These are phyloP conservation scores for Coemansia sp. DNA, from an alignment of 371 early-diverging fungal species.

Conservation along the genomic window DNA sequence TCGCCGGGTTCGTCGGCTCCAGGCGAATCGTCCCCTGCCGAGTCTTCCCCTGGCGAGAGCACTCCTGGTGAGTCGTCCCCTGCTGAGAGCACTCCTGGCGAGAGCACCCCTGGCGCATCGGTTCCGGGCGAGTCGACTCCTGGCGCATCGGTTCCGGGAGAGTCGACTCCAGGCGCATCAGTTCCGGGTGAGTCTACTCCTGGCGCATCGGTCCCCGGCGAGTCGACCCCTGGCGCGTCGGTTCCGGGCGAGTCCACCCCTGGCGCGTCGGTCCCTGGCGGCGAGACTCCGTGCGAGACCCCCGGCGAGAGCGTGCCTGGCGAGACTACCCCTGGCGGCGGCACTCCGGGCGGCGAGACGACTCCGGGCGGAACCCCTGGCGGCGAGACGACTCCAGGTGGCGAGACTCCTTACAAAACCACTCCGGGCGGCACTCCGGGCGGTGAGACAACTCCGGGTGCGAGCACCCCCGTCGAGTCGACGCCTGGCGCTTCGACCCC, in stretches of 20 bases:
- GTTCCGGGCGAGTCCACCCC: conserved; percentile 3
- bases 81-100: conserved; percentile 10
- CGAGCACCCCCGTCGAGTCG: conserved; percentile 1
- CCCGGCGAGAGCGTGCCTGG: conserved; percentile 13
- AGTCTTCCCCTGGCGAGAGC: not conserved
- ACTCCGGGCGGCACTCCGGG: conserved; percentile 2
- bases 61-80: conserved; percentile 5
- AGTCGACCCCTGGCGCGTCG: not conserved
- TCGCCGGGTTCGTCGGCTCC: conserved; percentile 2
- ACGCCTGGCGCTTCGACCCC: conserved; percentile 9
- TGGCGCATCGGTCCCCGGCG: conserved; percentile 9
- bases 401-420: no score
- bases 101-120: not conserved
- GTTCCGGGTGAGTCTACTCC: conserved; percentile 10
- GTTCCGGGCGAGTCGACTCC: conserved; percentile 10
- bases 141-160: conserved; percentile 9
- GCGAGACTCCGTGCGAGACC: conserved; percentile 7
- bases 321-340: conserved; percentile 6
- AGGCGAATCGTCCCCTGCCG: conserved; percentile 8
- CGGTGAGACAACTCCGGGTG: not conserved
- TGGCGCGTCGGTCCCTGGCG: conserved; percentile 12
- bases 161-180: conserved; percentile 11
- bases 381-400: conserved; percentile 4
- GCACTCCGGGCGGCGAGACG: conserved; percentile 3
- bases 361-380: not conserved